Evolutionary conservation across 2,329 filamentous ascomycete genomes (phyloP).

Genomic region (Scytalidium lignicola): DNA sequence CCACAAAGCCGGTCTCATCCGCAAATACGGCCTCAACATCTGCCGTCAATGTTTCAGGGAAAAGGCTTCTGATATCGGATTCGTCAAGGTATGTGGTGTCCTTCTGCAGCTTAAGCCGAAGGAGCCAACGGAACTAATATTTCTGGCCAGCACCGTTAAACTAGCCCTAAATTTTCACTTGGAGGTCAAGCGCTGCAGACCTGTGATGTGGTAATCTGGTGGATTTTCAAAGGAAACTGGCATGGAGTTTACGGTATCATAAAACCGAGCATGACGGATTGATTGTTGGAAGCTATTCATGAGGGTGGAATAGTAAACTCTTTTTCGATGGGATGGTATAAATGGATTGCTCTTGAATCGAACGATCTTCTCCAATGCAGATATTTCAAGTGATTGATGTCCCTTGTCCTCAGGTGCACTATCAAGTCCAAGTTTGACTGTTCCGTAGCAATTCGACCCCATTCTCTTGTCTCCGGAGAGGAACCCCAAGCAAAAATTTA

Average conservation of each 20-base stretch:
- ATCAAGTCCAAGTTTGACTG: too few species aligned
- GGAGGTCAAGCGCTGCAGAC: not conserved
- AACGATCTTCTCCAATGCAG: not conserved
- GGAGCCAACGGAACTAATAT: not conserved
- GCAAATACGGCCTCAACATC: slow-evolving; percentile 97
- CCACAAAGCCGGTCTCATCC: slow-evolving; percentile 98
- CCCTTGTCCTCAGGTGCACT: too few species aligned
- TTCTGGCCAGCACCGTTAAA: not conserved
- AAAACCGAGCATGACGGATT: not conserved
- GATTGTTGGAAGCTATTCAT: not conserved
- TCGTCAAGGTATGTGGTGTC: slow-evolving; percentile 56
- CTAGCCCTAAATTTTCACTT: not conserved
- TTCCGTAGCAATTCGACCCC: too few species aligned
- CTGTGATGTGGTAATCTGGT: not conserved
- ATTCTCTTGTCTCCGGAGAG: too few species aligned
- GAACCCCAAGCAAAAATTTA: too few species aligned
- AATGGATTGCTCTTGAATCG: not conserved
- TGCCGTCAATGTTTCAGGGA: slow-evolving; percentile 77
- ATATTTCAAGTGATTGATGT: too few species aligned
- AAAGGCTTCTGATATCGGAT: slow-evolving; percentile 68
- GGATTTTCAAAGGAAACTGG: not conserved
- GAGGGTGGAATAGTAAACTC: not conserved
- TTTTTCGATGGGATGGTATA: not conserved
- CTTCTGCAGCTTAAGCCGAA: not conserved
- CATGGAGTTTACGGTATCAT: not conserved